Percentiles rank a stretch among this genome's conserved stretches.
Conservation (phyloP, 78 protist species). For the Speleostelium caveatum region DNA sequence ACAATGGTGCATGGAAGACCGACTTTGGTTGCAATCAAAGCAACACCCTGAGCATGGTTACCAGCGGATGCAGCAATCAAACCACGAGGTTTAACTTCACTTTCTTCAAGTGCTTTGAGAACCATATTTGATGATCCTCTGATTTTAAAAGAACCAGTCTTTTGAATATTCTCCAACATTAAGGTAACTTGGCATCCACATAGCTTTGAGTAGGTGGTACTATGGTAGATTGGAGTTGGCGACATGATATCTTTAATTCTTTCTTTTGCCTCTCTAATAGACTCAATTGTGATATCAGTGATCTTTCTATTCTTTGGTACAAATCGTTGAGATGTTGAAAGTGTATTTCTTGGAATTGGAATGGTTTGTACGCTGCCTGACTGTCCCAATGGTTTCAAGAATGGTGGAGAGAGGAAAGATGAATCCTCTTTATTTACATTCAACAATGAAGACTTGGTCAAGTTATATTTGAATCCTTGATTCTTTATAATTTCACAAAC, state of each 20-base stretch:
- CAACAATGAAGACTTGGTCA: not conserved
- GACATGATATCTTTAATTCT: constrained; percentile 65
- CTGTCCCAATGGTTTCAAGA: constrained; percentile 1
- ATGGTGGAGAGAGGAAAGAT: constrained; percentile 30
- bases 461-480: constrained; percentile 38
- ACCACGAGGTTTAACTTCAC: constrained; percentile 57
- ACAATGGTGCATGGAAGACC: constrained; percentile 87
- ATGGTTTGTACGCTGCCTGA: not conserved
- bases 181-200: constrained; percentile 73
- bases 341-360: not conserved
- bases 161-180: constrained; percentile 80
- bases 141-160: constrained; percentile 82
- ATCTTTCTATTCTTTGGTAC: constrained; percentile 37
- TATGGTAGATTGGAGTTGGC: constrained; percentile 69
- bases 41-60: constrained; percentile 91
- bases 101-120: constrained; percentile 53
- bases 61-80: constrained; percentile 90
- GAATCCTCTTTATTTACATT: not conserved
- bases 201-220: constrained; percentile 56
- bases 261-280: constrained; percentile 62
- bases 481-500: constrained; percentile 17
- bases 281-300: constrained; percentile 52
- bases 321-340: not conserved
- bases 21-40: constrained; percentile 71
- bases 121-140: constrained; percentile 86